Evolutionary conservation across 306 rosid species (phyloP), one percentile per base, ranked within the genome.

Genomic region (Cyamopsis tetragonoloba): DNA sequence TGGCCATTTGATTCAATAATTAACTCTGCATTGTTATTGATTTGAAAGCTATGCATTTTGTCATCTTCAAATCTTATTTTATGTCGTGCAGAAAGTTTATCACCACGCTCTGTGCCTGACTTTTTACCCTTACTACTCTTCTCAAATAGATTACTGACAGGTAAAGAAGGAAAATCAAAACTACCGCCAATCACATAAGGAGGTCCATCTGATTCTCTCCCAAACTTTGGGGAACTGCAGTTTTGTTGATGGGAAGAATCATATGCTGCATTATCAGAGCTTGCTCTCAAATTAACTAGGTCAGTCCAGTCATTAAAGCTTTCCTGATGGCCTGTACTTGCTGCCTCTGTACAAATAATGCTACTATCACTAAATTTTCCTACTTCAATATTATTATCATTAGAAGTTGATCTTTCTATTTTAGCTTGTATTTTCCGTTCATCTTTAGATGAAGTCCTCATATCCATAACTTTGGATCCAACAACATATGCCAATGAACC

Each of bases 381-480:
- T 76, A 56, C 78, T 77, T 73, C 83, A 71, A 77, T 66, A 76
- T 58, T 59, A 70, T 62, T 70, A 75, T 83, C 62, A 66, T 31
- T 61, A 72, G 84, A 76, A 77, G 79, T 74, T 81, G 85, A 71
- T 65, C 62, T 79, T 80, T 77, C 92, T 81, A 42, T 56, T 63
- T 84, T 71, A 65, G 77, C 61, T 55, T 80, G 83, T 28, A 73
- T 62, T 59, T 65, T 54, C 47, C 34, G 62, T 17, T 75, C 83
- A 69, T 80, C 83, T 79, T 80, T 89, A 49, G 98, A 82, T 38
- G 83, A 70, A 39, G 89, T 85, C 71, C 98, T 87, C 95, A 92
- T 70, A 81, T 92, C 98, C 98, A 92, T 83, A 47, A 92, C 88
- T 80, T 85, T 89, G 76, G 96, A 83, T 50, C 98, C 98, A 77